These are phyloP conservation scores for Thalia dealbata DNA, from an alignment of 176 grass and related monocot species.

Conservation along the genomic window DNA sequence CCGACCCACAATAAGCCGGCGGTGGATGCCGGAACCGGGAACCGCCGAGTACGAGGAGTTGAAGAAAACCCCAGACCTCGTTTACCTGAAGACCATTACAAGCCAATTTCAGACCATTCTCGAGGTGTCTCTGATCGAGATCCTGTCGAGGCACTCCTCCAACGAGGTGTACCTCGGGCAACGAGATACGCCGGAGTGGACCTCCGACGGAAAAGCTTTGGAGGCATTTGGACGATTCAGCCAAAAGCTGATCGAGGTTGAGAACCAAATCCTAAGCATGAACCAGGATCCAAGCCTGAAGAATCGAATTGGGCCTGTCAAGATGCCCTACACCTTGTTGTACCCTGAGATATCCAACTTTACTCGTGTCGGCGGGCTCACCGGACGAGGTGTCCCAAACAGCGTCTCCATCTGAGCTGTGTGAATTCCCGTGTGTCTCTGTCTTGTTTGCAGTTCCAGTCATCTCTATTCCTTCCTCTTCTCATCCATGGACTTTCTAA, in stretches of 20 bases:
- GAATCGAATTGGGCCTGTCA: background rate
- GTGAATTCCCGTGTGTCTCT: too few relatives aligned
- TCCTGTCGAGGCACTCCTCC: background rate
- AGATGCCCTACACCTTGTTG: background rate
- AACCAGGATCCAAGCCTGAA: background rate
- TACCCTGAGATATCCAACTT: slow-evolving; percentile 33
- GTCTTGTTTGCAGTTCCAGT: too few relatives aligned
- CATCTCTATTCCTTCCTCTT: too few relatives aligned
- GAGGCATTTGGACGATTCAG: background rate
- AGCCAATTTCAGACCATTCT: slow-evolving; percentile 5
- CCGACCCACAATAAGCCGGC: slow-evolving; percentile 39
- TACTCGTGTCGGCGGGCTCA: slow-evolving; percentile 25
- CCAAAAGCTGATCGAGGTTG: background rate
- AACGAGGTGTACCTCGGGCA: slow-evolving; percentile 10
- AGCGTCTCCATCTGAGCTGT: slow-evolving; percentile 45
- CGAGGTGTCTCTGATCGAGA: slow-evolving; percentile 3
- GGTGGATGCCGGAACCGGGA: slow-evolving; percentile 8
- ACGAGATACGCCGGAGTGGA: background rate
- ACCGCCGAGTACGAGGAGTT: background rate
- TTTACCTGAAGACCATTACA: background rate
- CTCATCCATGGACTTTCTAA: too few relatives aligned
- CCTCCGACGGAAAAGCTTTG: background rate
- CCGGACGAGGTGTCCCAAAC: slow-evolving; percentile 50
- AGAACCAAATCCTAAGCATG: background rate
- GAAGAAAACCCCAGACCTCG: slow-evolving; percentile 11